Percentiles rank a stretch among this genome's conserved stretches.
These are phyloP conservation scores for Sporothrix pseudoabietina DNA, from an alignment of 2,329 filamentous ascomycete genomes.

Conservation along the genomic window DNA sequence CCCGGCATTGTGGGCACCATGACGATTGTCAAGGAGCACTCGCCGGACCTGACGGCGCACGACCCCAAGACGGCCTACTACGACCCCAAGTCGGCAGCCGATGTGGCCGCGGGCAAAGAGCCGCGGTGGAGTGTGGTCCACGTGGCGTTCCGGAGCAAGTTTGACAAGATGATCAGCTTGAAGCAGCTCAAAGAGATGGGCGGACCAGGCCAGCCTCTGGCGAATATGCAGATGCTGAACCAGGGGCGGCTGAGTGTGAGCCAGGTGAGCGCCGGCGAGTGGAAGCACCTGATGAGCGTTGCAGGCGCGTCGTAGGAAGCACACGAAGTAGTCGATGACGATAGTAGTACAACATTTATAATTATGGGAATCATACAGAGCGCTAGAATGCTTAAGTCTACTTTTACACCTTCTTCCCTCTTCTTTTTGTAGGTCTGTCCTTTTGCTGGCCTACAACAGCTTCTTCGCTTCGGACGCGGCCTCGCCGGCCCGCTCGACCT, in stretches of 20 bases:
- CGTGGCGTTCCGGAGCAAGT: slow-evolving; percentile 83
- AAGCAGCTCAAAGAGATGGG: slow-evolving; percentile 70
- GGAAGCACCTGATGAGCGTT: slow-evolving; percentile 61
- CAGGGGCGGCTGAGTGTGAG: slow-evolving; percentile 81
- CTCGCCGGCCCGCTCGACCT: slow-evolving; percentile 39
- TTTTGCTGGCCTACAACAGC: neutral
- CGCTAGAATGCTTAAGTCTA: neutral
- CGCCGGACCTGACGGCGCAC: slow-evolving; percentile 74
- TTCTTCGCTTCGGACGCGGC: neutral
- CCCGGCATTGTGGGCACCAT: slow-evolving; percentile 86
- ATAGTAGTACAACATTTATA: slow-evolving; percentile 5
- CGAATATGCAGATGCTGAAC: slow-evolving; percentile 80
- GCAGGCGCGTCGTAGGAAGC: slow-evolving; percentile 46
- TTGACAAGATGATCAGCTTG: slow-evolving; percentile 69
- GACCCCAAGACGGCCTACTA: slow-evolving; percentile 77
- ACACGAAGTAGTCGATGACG: neutral
- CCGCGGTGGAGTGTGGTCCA: slow-evolving; percentile 89
- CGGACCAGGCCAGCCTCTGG: slow-evolving; percentile 57
- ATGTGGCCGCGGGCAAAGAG: slow-evolving; percentile 37
- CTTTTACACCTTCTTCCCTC: neutral
- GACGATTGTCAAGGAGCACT: slow-evolving; percentile 84
- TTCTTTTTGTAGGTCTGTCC: too few relatives aligned
- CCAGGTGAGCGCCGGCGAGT: slow-evolving; percentile 65
- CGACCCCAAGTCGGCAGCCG: slow-evolving; percentile 69
- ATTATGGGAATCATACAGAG: slow-evolving; percentile 23